phyloP scores from a whole-genome alignment of 192 early-diverging fungal species.

The Funneliformis geosporum region DNA sequence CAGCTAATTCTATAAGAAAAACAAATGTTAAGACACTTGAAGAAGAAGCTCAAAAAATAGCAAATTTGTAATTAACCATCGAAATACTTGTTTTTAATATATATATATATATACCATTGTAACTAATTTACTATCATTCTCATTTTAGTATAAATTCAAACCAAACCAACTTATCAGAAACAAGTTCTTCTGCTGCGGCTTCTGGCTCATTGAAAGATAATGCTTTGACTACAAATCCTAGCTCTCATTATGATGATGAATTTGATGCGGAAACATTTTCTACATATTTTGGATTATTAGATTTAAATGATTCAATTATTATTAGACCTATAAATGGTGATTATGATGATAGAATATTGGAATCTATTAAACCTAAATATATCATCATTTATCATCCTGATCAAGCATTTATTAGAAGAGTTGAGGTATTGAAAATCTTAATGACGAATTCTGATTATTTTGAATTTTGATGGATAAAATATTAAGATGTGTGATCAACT shows the following conservation, averaged over 20 bases:
- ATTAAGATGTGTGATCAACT: not conserved
- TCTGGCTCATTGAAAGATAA: not conserved
- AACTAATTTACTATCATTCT: not conserved
- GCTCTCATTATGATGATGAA: conserved; percentile 44
- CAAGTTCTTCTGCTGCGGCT: not conserved
- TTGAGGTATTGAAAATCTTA: conserved; percentile 61
- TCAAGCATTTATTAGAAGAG: conserved; percentile 79
- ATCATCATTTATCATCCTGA: conserved; percentile 94
- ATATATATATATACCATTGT: not conserved
- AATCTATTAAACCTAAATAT: conserved; percentile 68
- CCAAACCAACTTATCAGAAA: not conserved
- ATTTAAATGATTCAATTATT: conserved; percentile 51
- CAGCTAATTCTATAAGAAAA: conserved; percentile 19
- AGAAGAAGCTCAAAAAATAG: conserved; percentile 44
- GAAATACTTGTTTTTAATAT: not conserved
- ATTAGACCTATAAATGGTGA: conserved; percentile 62
- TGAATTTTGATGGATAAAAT: not conserved
- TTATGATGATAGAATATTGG: conserved; percentile 64
- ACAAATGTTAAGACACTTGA: conserved; percentile 24
- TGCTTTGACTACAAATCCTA: conserved; percentile 9
- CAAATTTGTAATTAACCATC: conserved; percentile 40
- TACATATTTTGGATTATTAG: conserved; percentile 49
- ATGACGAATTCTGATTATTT: not conserved
- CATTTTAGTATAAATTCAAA: not conserved
- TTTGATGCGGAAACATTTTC: conserved; percentile 47